phyloP scores from a whole-genome alignment of 768 basidiomycete species.

The Phaeotremella skinneri region DNA sequence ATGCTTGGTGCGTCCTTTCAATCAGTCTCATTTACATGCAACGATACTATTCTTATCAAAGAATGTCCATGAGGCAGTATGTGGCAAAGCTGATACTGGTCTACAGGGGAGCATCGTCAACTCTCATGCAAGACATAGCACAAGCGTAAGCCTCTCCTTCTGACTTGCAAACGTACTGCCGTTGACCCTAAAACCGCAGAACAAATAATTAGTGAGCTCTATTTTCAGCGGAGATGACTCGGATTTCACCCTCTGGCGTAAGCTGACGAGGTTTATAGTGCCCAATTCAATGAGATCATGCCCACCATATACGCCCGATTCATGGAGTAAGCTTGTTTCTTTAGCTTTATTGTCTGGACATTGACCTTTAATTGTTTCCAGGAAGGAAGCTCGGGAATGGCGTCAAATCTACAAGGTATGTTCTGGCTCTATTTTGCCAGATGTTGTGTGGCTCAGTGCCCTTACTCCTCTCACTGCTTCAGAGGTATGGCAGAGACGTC shows the following conservation, averaged over 20 bases:
- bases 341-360: not conserved
- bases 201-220: slow-evolving; percentile 96
- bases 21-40: not conserved
- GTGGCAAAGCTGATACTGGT: not conserved
- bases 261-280: slow-evolving; percentile 57
- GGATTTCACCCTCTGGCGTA: not conserved
- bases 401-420: slow-evolving; percentile 94
- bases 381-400: slow-evolving; percentile 96
- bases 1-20: slow-evolving; percentile 76
- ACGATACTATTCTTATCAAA: too few relatives aligned
- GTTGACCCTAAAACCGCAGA: slow-evolving; percentile 55
- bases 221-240: not conserved
- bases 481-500: not conserved
- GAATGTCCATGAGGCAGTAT: not conserved
- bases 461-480: not conserved
- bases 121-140: slow-evolving; percentile 97
- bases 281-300: slow-evolving; percentile 99
- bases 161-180: not conserved
- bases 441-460: slow-evolving; percentile 17
- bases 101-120: slow-evolving; percentile 90
- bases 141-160: slow-evolving; percentile 67
- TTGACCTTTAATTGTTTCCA: slow-evolving; percentile 55
- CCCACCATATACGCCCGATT: slow-evolving; percentile 76
- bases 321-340: slow-evolving; percentile 35
- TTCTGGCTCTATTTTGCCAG: not conserved